These are phyloP conservation scores for Lizonia empirigonia DNA, from an alignment of 2,329 filamentous ascomycete genomes.

Conservation along the genomic window DNA sequence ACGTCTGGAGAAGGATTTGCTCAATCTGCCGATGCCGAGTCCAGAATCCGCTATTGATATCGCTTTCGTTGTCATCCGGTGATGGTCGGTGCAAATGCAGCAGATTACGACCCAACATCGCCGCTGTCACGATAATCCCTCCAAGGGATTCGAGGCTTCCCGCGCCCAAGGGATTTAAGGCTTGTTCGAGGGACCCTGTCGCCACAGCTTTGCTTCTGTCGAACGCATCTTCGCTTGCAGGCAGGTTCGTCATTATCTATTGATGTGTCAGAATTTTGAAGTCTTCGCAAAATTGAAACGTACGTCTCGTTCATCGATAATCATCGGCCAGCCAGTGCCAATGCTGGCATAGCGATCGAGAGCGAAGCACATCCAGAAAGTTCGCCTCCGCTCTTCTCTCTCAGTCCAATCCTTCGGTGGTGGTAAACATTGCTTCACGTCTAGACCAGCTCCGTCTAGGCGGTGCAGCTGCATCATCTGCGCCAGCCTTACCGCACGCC, in stretches of 20 bases:
- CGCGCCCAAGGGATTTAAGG: constrained; percentile 73
- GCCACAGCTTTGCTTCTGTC: constrained; percentile 76
- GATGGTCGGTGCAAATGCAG: constrained; percentile 89
- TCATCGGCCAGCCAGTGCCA: constrained; percentile 97
- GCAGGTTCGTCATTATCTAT: constrained; percentile 80
- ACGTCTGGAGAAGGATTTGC: constrained; percentile 85
- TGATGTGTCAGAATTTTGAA: constrained; percentile 11
- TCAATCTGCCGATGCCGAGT: constrained; percentile 89
- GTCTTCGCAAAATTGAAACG: constrained; percentile 26
- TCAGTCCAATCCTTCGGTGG: constrained; percentile 93
- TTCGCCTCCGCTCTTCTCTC: constrained; percentile 84
- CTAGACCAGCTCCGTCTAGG: constrained; percentile 78
- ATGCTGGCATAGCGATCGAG: constrained; percentile 93
- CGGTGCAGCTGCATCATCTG: constrained; percentile 95
- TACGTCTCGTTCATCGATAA: constrained; percentile 84
- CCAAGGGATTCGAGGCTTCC: constrained; percentile 77
- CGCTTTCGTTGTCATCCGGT: constrained; percentile 78
- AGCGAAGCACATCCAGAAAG: constrained; percentile 94
- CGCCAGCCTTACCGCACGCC: constrained; percentile 76
- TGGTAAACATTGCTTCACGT: constrained; percentile 90
- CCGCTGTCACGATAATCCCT: constrained; percentile 82
- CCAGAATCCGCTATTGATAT: constrained; percentile 95
- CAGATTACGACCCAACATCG: constrained; percentile 87
- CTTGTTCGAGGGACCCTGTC: constrained; percentile 71
- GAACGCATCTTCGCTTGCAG: constrained; percentile 82